Evolutionary conservation across 2,329 filamentous ascomycete species (phyloP), one percentile per base, ranked within the genome.

Genomic region (Sarocladiaceae sp.): DNA sequence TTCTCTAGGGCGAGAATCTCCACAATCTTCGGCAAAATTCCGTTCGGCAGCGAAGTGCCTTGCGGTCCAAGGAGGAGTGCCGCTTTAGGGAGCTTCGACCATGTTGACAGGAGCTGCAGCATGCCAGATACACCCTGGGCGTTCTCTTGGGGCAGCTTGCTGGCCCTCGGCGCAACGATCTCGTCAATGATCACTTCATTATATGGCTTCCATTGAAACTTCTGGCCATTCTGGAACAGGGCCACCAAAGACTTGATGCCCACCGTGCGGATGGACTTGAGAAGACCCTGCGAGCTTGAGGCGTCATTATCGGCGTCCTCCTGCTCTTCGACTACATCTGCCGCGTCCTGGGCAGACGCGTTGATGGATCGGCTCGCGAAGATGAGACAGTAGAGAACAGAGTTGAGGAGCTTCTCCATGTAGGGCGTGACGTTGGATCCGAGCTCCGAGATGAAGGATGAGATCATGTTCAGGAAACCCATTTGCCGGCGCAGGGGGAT

Each of bases 381-480:
- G 42, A 95, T 77, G 25, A 94, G 73, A 64, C 91, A 97, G 64
- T 91, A 93, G 1, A 97, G 71, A 1, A 95, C 78, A 1, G 90
- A 82, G 59, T 93, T 84, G 56, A 93, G 75, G 4, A 97, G 76
- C 12, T 78, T 79, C 15, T 79, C 73, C 47, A 86, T 79, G 59
- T 88, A 93, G 0, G 83, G 79, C 2, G 76, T 69, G 51, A 95
- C 82, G 51, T 85, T 86, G 4, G 80, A 83, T 51, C 92, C 90
- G 31, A 97, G 79, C 51, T 94, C 90, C 53, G 87, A 87, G 54
- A 97, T 83, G 65, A 97, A 83, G 11, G 93, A 84, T 54, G 91
- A 86, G 48, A 94, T 78, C 90, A 97, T 94, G 64, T 95, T 96
- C 50, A 96, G 73, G 64, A 97, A 83, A 74, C 95, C 94, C 54